Conservation (phyloP, 2,329 filamentous ascomycete genomes). For the Aspergillus carbonarius region DNA sequence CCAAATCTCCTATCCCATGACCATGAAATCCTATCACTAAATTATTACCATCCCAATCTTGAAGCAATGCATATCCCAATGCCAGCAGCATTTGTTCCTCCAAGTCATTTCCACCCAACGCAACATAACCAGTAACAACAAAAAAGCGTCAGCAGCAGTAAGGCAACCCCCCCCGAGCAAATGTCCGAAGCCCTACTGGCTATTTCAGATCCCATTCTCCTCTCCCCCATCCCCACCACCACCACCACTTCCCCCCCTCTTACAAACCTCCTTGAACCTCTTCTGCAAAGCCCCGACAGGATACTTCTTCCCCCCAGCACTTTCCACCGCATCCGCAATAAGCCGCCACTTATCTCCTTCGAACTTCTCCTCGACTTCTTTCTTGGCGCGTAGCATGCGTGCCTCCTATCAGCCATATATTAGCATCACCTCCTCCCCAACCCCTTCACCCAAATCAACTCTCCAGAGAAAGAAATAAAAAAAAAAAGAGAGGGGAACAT, state of each 20-base stretch:
- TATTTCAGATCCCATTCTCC: not conserved
- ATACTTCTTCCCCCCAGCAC: constrained; percentile 34
- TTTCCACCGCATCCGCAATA: constrained; percentile 34
- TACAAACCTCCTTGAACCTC: constrained; percentile 42
- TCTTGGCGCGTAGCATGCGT: constrained; percentile 36
- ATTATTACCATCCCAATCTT: too few relatives aligned
- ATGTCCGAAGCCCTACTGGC: too few relatives aligned
- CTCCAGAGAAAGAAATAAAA: not conserved
- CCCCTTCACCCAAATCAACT: too few relatives aligned
- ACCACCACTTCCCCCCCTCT: constrained; percentile 14
- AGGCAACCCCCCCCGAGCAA: too few relatives aligned
- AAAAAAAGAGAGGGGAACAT: constrained; percentile 13
- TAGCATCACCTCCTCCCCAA: not conserved
- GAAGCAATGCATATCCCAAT: too few relatives aligned
- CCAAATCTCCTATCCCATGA: too few relatives aligned
- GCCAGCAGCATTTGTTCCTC: too few relatives aligned
- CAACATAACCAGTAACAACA: too few relatives aligned
- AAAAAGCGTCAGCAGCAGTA: too few relatives aligned
- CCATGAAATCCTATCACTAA: too few relatives aligned
- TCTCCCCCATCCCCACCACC: not conserved
- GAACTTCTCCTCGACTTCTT: constrained; percentile 41
- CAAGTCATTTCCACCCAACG: too few relatives aligned
- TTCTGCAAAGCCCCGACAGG: constrained; percentile 35
- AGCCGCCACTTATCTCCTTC: constrained; percentile 41
- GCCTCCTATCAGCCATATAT: constrained; percentile 21